These are phyloP conservation scores for Corchorus capsularis DNA, from an alignment of 345 rosid species.

Conservation along the genomic window DNA sequence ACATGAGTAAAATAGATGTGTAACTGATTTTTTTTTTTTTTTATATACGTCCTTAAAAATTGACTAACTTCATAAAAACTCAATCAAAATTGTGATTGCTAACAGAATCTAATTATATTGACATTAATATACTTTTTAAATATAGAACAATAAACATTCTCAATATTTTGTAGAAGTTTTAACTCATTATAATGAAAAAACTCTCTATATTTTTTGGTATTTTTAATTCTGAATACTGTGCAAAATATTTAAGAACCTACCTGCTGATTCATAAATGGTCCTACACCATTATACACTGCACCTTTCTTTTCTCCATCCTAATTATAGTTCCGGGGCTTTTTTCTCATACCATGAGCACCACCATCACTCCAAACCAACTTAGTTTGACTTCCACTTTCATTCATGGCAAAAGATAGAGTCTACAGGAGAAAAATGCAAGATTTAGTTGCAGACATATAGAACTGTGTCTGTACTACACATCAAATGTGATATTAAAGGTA, in stretches of 20 bases:
- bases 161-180: too few relatives aligned
- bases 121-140: too few relatives aligned
- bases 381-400: slow-evolving; percentile 64
- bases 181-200: too few relatives aligned
- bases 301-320: slow-evolving; percentile 14
- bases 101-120: too few relatives aligned
- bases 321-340: slow-evolving; percentile 30
- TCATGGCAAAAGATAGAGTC: slow-evolving; percentile 59
- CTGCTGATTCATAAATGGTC: slow-evolving; percentile 13
- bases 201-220: background rate
- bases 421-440: slow-evolving; percentile 35
- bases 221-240: background rate
- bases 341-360: slow-evolving; percentile 32
- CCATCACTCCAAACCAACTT: slow-evolving; percentile 76
- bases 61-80: too few relatives aligned
- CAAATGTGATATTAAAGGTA: background rate
- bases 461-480: background rate
- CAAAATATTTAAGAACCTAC: slow-evolving; percentile 17
- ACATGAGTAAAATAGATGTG: too few relatives aligned
- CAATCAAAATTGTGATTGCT: too few relatives aligned
- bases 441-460: slow-evolving; percentile 1
- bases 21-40: too few relatives aligned
- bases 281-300: background rate
- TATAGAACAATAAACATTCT: too few relatives aligned
- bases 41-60: too few relatives aligned